Evolutionary conservation across 257 asterid genomes (phyloP), one percentile per base, ranked within the genome.

Genomic region (Gentiana straminea): DNA sequence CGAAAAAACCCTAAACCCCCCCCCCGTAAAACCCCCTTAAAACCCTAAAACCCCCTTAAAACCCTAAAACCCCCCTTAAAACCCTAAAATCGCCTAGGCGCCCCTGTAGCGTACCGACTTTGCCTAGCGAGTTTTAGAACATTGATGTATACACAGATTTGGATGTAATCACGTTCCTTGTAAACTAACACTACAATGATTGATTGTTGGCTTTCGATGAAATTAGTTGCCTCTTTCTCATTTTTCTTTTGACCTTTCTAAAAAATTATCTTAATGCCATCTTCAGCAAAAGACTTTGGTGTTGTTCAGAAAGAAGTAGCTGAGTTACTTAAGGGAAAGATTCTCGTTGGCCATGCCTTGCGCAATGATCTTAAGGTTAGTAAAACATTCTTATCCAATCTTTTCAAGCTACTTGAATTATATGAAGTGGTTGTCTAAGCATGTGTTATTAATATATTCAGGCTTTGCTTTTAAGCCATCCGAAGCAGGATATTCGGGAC

Each of bases 321-420:
- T 5, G 97, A 87, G 67, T 71, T 87, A 73, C 77, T 83, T 51
- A 66, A 87, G 60, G 95, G 79, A 65, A 75, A 66, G 78, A 75
- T 78, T 59, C 95, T 91, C 68, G 97, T 87, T 33, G 98, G 98
- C 51, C 98, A 91, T 77, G 98, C 98, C 49, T 68, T 91, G 67
- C 88, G 82, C 75, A 87, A 87, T 75, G 98, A 91, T 80, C 86
- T 91, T 34, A 91, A 78, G 78, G 98, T 78, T 68, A 58, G 83
- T 75, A 13, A 43, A 33, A n/a, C 33, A 50, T n/a, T 51, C 68
- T 36, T 57, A 37, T 61, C 47, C 10, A 39, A 54, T 43, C 53
- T 35, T 3, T 54, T 3, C 7, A 35, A 41, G 57, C 52, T 54
- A 51, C 61, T 57, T 33, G 38, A 32, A 6, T 2, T 9, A 6